Evolutionary conservation across 768 basidiomycete genomes (phyloP).

Genomic region (Chalciporus chontae): DNA sequence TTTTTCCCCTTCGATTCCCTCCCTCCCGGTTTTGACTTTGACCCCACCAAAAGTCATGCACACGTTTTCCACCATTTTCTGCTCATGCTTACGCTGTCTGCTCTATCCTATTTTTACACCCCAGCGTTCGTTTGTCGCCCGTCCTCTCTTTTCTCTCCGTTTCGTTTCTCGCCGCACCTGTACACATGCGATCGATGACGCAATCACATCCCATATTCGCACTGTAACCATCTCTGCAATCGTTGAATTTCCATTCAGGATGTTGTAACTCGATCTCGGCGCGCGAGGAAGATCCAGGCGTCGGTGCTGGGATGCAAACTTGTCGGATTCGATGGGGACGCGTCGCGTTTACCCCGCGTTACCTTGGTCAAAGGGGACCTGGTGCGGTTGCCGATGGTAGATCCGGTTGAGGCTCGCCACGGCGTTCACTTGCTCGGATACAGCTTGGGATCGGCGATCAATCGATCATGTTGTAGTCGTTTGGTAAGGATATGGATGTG

Average conservation of each 20-base stretch:
- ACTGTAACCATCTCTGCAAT: conserved; percentile 8
- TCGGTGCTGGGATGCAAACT: background rate
- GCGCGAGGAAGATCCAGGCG: no score
- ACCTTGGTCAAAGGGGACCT: conserved; percentile 6
- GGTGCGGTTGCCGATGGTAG: no score
- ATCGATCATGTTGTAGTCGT: no score
- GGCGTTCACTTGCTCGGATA: no score
- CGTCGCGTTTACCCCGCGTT: background rate
- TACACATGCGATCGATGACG: conserved; percentile 8
- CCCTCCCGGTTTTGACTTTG: conserved; percentile 8
- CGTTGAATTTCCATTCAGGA: background rate
- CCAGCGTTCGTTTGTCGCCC: background rate
- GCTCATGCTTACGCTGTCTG: conserved; percentile 5
- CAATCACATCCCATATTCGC: conserved; percentile 13
- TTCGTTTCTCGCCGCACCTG: conserved; percentile 6
- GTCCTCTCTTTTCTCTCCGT: conserved; percentile 7
- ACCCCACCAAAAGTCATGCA: conserved; percentile 16
- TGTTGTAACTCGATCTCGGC: background rate
- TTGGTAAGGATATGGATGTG: no score
- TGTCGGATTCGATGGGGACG: background rate
- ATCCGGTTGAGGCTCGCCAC: no score
- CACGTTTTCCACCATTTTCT: conserved; percentile 7
- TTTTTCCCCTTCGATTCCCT: background rate
- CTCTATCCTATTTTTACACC: conserved; percentile 9
- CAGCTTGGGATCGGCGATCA: no score